Evolutionary conservation across 1,139 yeast species (phyloP).

Genomic region (Hansenula lynferdii): DNA sequence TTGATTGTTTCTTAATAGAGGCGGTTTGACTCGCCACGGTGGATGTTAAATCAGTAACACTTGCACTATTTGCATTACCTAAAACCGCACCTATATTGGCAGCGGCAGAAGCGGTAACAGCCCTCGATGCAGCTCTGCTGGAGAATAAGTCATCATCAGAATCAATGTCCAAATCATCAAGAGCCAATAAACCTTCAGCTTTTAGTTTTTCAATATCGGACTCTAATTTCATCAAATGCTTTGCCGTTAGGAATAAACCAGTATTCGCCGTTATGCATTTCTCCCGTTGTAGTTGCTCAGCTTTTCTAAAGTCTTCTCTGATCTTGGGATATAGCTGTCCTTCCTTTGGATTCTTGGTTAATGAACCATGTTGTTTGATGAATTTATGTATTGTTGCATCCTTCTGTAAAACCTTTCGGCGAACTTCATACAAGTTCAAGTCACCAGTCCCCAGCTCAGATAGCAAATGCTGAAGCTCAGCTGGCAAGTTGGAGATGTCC

Average conservation of each 20-base stretch:
- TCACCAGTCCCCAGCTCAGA: constrained; percentile 79
- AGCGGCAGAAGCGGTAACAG: constrained; percentile 11
- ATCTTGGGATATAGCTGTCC: constrained; percentile 61
- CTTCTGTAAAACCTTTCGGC: constrained; percentile 62
- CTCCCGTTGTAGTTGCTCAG: constrained; percentile 64
- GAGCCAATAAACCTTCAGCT: constrained; percentile 72
- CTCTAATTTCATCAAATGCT: constrained; percentile 69
- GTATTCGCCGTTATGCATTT: constrained; percentile 80
- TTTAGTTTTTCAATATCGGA: constrained; percentile 73
- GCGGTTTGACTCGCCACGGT: neutral
- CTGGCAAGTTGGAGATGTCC: constrained; percentile 81
- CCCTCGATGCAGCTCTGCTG: constrained; percentile 18
- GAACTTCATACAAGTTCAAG: constrained; percentile 55
- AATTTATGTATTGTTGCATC: constrained; percentile 81
- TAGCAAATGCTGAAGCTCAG: constrained; percentile 75
- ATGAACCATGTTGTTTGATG: constrained; percentile 78
- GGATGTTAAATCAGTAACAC: neutral
- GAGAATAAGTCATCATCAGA: constrained; percentile 24
- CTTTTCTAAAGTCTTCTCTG: constrained; percentile 59
- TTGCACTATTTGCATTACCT: neutral
- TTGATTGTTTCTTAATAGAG: constrained; percentile 6
- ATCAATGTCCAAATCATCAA: constrained; percentile 31
- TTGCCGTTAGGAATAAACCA: constrained; percentile 68
- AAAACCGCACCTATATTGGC: neutral
- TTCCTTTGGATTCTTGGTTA: constrained; percentile 81